phyloP scores from a whole-genome alignment of 2,329 filamentous ascomycete species.

The Sclerotinia nivalis region DNA sequence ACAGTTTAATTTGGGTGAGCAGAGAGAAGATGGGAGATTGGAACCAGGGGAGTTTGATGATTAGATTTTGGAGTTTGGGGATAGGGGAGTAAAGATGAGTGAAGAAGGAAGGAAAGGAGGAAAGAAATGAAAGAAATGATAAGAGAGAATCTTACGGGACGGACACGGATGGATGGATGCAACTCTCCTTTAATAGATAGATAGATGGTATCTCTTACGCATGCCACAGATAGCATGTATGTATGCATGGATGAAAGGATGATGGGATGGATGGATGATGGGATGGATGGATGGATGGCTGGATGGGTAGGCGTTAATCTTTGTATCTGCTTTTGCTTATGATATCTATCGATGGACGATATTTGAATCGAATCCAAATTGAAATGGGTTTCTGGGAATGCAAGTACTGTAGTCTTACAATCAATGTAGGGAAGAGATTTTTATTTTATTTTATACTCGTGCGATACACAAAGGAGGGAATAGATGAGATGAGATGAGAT shows the following conservation, averaged over 20 bases:
- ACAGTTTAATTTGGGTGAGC: conserved; percentile 27
- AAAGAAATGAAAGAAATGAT: not conserved
- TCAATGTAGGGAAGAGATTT: too few relatives aligned
- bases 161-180: not conserved
- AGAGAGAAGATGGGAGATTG: conserved; percentile 23
- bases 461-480: too few relatives aligned
- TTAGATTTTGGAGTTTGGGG: conserved; percentile 1
- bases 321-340: too few relatives aligned
- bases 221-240: not conserved
- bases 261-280: not conserved
- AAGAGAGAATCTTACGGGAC: not conserved
- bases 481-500: too few relatives aligned
- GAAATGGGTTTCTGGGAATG: too few relatives aligned
- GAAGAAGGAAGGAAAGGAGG: not conserved
- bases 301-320: too few relatives aligned
- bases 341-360: too few relatives aligned
- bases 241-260: not conserved
- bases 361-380: too few relatives aligned
- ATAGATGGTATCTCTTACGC: not conserved
- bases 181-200: not conserved
- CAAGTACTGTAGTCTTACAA: too few relatives aligned
- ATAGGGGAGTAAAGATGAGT: too few relatives aligned
- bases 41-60: conserved; percentile 24
- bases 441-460: too few relatives aligned
- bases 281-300: too few relatives aligned